Percentiles rank a stretch among this genome's conserved stretches.
phyloP scores from a whole-genome alignment of 1,139 yeast species.

The Maudiozyma humilis region DNA sequence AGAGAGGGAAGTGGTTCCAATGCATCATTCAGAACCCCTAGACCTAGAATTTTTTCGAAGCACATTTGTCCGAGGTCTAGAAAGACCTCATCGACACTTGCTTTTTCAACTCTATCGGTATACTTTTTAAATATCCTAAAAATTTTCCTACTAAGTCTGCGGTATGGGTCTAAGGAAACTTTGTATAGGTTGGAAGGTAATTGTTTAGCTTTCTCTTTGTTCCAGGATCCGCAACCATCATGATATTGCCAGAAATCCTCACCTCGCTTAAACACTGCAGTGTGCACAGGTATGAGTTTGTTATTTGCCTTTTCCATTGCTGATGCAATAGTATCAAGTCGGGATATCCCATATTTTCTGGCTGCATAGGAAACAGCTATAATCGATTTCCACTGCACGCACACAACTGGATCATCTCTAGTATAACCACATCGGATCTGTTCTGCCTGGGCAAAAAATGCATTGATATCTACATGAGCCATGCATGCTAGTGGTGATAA shows the following conservation, averaged over 20 bases:
- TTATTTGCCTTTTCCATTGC: slow-evolving; percentile 72
- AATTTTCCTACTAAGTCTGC: slow-evolving; percentile 79
- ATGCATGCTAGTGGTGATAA: slow-evolving; percentile 69
- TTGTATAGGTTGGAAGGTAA: slow-evolving; percentile 54
- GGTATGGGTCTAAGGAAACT: slow-evolving; percentile 83
- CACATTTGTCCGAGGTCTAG: slow-evolving; percentile 65
- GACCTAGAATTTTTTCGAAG: slow-evolving; percentile 30
- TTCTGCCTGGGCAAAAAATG: slow-evolving; percentile 93
- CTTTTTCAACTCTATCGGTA: slow-evolving; percentile 76
- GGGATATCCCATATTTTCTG: slow-evolving; percentile 64
- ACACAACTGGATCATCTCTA: slow-evolving; percentile 74
- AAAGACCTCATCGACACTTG: slow-evolving; percentile 91
- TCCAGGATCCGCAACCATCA: slow-evolving; percentile 34
- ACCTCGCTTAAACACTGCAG: slow-evolving; percentile 88
- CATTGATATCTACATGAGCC: slow-evolving; percentile 84
- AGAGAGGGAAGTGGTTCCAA: slow-evolving; percentile 5
- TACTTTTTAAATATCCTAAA: slow-evolving; percentile 47
- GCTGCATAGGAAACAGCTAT: slow-evolving; percentile 93
- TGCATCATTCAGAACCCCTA: slow-evolving; percentile 32
- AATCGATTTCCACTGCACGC: slow-evolving; percentile 85
- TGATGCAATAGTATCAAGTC: slow-evolving; percentile 64
- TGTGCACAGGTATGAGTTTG: slow-evolving; percentile 65
- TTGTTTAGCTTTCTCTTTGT: slow-evolving; percentile 24
- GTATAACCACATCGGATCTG: slow-evolving; percentile 62
- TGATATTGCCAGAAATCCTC: slow-evolving; percentile 74